Evolutionary conservation across 169 alveolate genomes (phyloP), one percentile per base, ranked within the genome.

Genomic region (Cryptosporidium xiaoi): DNA sequence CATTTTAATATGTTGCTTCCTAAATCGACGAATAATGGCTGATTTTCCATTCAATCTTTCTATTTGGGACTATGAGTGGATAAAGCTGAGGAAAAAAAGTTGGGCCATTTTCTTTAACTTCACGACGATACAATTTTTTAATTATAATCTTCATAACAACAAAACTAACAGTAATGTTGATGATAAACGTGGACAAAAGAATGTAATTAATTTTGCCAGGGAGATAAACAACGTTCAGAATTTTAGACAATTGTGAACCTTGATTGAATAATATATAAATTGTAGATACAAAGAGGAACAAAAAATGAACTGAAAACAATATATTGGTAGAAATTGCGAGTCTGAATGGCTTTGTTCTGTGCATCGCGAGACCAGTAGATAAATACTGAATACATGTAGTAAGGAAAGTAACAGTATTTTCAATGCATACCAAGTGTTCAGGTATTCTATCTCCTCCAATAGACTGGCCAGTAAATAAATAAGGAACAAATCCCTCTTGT

Each of bases 311-410:
- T 4, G 55, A 36, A n/a, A 77, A 77, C 4, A 62, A 64, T 64
- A 58, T 77, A 51, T 77, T 77, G 5, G 87, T 77, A 20, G 50
- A 3, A 24, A 77, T 33, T 0, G 87, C 53, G 33, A 77, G 87
- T 46, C 87, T 58, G 64, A 77, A 77, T 58, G 87, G 87, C 24
- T 29, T 60, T 18, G 87, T 77, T 29, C 64, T 77, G 31, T 77
- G 71, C 3, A 77, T 77, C 8, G 87, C 69, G 7, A 77, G n/a
- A 31, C 77, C 87, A 77, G 87, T 48, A 27, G 77, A 34, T 15
- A 62, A 68, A 60, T 77, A 77, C 16, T 77, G 87, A 62, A 77
- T 60, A 46, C 87, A 77, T 2, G 87, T 58, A 40, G 51, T 62
- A 24, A 77, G 69, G 64, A 77, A 77, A 40, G 64, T 50, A 12